Percentiles rank a stretch among this genome's conserved stretches.
Evolutionary conservation across 306 rosid genomes (phyloP).

Genomic region (Luffa aegyptiaca): DNA sequence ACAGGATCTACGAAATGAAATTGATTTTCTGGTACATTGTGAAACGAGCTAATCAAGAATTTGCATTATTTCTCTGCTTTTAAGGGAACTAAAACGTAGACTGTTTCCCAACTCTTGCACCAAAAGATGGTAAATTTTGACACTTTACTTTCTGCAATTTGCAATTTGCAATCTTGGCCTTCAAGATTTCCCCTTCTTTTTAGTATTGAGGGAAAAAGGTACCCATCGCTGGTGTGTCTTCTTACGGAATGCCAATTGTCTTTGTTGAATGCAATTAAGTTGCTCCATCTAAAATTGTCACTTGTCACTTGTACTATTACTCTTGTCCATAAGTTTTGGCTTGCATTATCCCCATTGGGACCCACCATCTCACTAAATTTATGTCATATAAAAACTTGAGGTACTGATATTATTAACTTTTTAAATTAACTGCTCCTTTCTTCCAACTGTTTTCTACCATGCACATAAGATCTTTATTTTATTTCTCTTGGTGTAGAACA

Average conservation of each 20-base stretch:
- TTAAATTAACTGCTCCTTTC: neutral
- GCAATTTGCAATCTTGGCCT: neutral
- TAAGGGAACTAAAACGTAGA: neutral
- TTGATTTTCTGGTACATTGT: neutral
- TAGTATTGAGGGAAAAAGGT: neutral
- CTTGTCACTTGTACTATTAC: neutral
- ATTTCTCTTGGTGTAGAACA: neutral
- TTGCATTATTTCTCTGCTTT: neutral
- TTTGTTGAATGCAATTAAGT: slow-evolving; percentile 1
- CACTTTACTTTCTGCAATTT: slow-evolving; percentile 6
- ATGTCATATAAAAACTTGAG: neutral
- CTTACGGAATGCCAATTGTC: slow-evolving; percentile 7
- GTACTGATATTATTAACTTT: neutral
- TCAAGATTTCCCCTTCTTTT: slow-evolving; percentile 7
- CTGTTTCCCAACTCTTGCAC: slow-evolving; percentile 2
- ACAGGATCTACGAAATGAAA: neutral
- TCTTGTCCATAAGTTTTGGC: slow-evolving; percentile 1
- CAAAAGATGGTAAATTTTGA: slow-evolving; percentile 6
- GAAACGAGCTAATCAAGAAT: neutral
- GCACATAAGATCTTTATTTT: neutral
- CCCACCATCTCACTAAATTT: neutral
- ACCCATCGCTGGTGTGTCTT: neutral
- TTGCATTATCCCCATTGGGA: slow-evolving; percentile 5
- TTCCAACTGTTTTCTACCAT: neutral
- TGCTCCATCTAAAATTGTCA: neutral